Evolutionary conservation across 805 yeast species (phyloP), one percentile per base, ranked within the genome.

Genomic region (Pichia cephalocereana): DNA sequence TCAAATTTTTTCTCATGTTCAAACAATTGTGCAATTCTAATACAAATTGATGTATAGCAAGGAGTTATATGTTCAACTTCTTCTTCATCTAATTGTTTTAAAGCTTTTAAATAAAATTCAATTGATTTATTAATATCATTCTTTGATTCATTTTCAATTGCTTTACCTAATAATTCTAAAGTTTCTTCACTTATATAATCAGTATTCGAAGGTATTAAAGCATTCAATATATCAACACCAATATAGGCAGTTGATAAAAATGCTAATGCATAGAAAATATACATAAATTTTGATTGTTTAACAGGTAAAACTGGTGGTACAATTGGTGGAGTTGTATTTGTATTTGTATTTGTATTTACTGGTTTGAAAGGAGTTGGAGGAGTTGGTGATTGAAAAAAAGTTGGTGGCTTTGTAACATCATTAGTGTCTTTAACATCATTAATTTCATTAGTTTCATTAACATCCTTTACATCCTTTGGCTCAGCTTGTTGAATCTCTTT

Each of bases 41-140:
- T 69, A 59, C 87, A 90, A 43, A 88, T 75, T 0, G 96, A 96
- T 0, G 96, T 87, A 63, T 84, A 89, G 60, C 86, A 93, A 60
- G 86, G 93, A 44, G 79, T 69, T 38, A 83, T 56, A 8, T 72
- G 74, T 51, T 77, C 76, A 58, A 83, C 59, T 0, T 70, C 71
- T 41, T 77, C 65, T 18, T 71, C 67, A 45, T 83, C 77, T 40
- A 87, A 80, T 51, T 76, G 74, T 17, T 76, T 70, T 37, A 89
- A 66, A 0, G 91, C 93, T 55, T 83, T 84, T 23, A 84, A 67
- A 65, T 87, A 91, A 53, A 72, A 68, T 46, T 75, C 73, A 49
- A 88, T 69, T 1, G 97, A 95, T 50, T 75, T 69, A 75, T 84
- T 44, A 71, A 70, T 36, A 72, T 76, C 40, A 70, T 82, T 57